A percentile compares a stretch with the other conserved stretches of the same genome.
Evolutionary conservation across 352 stramenopile species (phyloP).

Genomic region (Poterioochromonas sp.): DNA sequence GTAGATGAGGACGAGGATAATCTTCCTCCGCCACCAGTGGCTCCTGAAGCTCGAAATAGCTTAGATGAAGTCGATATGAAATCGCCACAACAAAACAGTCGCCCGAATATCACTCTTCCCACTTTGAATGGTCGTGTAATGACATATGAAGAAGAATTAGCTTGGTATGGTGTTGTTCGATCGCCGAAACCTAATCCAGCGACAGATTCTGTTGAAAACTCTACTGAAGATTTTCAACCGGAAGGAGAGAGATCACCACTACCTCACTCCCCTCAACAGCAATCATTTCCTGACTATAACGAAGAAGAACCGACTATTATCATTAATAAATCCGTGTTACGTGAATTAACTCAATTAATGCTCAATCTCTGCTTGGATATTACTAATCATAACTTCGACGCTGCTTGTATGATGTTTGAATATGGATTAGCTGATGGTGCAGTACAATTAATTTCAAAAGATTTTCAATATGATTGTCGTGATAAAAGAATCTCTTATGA

Average conservation of each 20-base stretch:
- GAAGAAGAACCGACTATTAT: background rate
- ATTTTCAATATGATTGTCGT: background rate
- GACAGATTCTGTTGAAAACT: background rate
- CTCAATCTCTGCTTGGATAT: conserved; percentile 16
- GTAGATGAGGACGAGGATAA: background rate
- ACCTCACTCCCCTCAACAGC: too few relatives aligned
- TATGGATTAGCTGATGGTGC: background rate
- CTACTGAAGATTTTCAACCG: background rate
- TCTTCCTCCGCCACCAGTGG: too few relatives aligned
- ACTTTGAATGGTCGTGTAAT: background rate
- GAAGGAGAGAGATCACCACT: background rate
- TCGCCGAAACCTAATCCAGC: too few relatives aligned
- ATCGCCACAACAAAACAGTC: too few relatives aligned
- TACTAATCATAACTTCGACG: background rate
- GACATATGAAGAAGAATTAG: background rate
- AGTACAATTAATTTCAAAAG: background rate
- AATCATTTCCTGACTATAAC: background rate
- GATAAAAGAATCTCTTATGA: background rate
- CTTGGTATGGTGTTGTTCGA: background rate
- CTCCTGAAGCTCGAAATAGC: too few relatives aligned
- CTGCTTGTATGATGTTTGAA: background rate
- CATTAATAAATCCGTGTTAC: background rate
- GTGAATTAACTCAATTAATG: background rate
- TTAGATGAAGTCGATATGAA: too few relatives aligned
- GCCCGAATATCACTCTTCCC: too few relatives aligned